Base-by-base conservation (phyloP, 2,329 filamentous ascomycete species). In the Trichoderma atrobrunneum region DNA sequence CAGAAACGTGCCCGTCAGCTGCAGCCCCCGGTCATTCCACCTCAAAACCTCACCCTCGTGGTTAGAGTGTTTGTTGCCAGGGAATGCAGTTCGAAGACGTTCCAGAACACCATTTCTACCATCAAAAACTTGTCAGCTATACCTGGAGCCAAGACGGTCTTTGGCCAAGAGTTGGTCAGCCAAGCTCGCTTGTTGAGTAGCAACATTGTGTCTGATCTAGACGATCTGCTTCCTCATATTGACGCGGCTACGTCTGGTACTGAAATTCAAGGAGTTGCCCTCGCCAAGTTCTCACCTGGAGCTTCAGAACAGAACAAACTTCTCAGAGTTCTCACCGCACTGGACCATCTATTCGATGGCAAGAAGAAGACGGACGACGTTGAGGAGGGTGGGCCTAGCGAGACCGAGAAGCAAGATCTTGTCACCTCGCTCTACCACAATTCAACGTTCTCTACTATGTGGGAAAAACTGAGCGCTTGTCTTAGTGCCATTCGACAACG, bases 101-200 rank as follows among this genome's bases (percentile, higher is more conserved):
- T 99, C 87, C 93, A 96, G 79, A 97, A 98, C 81, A 98, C 96
- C 0, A 88, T 99, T 69, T 96, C 95, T 18, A 97, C 97, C n/a
- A 97, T 99, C 85, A 98, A 97, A 84, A 98, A 98, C 78, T 87
- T 99, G 57, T 98, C 95, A 6, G 91, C 93, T 51, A 96, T 99
- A 73, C 94, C 95, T 18, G 94, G 92, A 14, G 94, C 95, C 21
- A 96, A 97, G 82, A 89, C 92, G 68, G 87, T 94, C 12, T 98
- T 99, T 80, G 96, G 96, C n/a, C 91, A 93, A 76, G 95, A 99
- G 82, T 87, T 99, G 65, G 93, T 97, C 72, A 88, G 89, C 63
- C 95, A 98, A 81, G 95, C 96, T 63, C 93, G 95, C 77, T 85
- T 90, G 64, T 85, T 99, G 32, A 97, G 94, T 76, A 90, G 94